phyloP scores from a whole-genome alignment of 2,329 filamentous ascomycete species.

The Sphaerulina populicola region DNA sequence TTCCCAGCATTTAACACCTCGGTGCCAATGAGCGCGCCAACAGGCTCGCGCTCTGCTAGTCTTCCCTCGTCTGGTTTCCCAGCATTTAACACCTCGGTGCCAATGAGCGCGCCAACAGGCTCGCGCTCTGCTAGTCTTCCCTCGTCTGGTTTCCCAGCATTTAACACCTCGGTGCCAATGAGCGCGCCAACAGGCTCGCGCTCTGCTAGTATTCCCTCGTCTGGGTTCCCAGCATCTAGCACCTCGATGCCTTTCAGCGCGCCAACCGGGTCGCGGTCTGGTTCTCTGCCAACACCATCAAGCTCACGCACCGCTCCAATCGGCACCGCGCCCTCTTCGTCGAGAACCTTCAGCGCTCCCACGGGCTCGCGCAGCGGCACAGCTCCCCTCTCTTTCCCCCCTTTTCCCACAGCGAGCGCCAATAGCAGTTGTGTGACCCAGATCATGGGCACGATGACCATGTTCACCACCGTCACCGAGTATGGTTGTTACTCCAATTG shows the following conservation, averaged over 20 bases:
- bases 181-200: not conserved
- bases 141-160: not conserved
- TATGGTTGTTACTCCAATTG: conserved; percentile 21
- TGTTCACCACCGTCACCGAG: conserved; percentile 19
- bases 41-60: not conserved
- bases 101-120: conserved; percentile 6
- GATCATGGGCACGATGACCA: conserved; percentile 21
- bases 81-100: not conserved
- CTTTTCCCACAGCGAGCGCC: conserved; percentile 13
- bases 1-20: not conserved
- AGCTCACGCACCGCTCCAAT: conserved; percentile 9
- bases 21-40: conserved; percentile 5
- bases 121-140: conserved; percentile 5
- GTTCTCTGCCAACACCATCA: conserved; percentile 1
- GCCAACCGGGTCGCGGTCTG: conserved; percentile 1
- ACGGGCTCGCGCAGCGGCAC: conserved; percentile 9
- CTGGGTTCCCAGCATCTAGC: not conserved
- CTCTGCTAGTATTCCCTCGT: not conserved
- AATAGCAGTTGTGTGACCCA: conserved; percentile 18
- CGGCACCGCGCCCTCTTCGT: conserved; percentile 9
- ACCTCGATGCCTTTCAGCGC: conserved; percentile 6
- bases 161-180: not conserved
- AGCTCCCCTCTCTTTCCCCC: conserved; percentile 11
- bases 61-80: not conserved
- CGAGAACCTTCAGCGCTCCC: not conserved